Base-by-base conservation (phyloP, 1,284 basidiomycete species). In the Sphaerobolus stellatus region DNA sequence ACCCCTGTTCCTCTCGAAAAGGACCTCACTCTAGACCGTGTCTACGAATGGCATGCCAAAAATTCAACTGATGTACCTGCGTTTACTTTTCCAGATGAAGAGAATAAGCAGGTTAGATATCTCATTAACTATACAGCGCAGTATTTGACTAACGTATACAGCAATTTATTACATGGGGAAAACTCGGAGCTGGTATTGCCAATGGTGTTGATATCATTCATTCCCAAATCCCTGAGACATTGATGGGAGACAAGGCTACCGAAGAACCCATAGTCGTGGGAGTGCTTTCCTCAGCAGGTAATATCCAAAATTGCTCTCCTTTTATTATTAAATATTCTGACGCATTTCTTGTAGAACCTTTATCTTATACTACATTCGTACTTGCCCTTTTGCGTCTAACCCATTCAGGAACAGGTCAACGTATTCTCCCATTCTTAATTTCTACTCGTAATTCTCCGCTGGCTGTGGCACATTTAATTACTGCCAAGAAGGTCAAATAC, bases 41-140 rank as follows among this genome's bases (percentile, higher is more conserved):
- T 74, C 1, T 71, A 67, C 52, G 70, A 72, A 20, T 71, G 65
- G 61, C 70, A 76, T 40, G 59, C 60, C 5, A 45, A 61, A 29
- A 54, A 73, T 40, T 71, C 62, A 34, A 64, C 70, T 0, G 56
- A 69, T 3, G 71, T 73, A 53, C 68, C 68, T 3, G 54, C 73
- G 2, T 73, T 72, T 47, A 61, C 65, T 2, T 75, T 67, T 22
- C 45, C 52, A 4, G 43, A 48, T 24, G 29, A 53, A 9, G 16
- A 14, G 24, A 43, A 43, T 22, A 24, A 29, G 11, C 33, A 29
- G 31, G 45, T 53, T 30, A n/a, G n/a, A n/a, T n/a, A n/a, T n/a
- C n/a, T n/a, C n/a, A n/a, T n/a, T n/a, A n/a, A n/a, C n/a, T n/a
- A n/a, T n/a, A n/a, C n/a, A n/a, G n/a, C n/a, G n/a, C n/a, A n/a